Conservation (phyloP, 257 asterid genomes). For the Solanum medicagineum region DNA sequence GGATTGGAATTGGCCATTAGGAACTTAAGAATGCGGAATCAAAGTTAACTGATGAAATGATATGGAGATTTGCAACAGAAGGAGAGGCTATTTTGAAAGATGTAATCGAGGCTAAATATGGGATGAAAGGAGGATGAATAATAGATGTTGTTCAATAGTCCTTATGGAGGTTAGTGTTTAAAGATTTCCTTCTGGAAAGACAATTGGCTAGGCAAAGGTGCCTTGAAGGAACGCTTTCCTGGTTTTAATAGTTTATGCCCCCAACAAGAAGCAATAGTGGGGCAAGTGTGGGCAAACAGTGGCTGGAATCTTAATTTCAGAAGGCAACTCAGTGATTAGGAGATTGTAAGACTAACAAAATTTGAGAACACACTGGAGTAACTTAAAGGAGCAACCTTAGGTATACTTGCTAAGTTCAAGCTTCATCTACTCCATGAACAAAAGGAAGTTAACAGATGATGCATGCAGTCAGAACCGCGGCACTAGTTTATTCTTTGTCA, state of each 20-base stretch:
- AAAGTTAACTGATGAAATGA: neutral
- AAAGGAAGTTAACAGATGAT: neutral
- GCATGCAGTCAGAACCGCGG: neutral
- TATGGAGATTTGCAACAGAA: neutral
- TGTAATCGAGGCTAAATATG: neutral
- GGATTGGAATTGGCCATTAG: neutral
- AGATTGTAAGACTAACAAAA: neutral
- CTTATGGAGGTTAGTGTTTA: neutral
- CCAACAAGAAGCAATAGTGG: neutral
- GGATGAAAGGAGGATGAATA: neutral
- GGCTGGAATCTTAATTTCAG: neutral
- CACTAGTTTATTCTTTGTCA: neutral
- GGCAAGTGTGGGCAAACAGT: neutral
- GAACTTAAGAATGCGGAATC: neutral
- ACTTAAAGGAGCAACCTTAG: neutral
- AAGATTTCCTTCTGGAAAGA: neutral
- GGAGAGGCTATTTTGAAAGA: neutral
- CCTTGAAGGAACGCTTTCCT: neutral
- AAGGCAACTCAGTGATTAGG: neutral
- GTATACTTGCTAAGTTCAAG: neutral
- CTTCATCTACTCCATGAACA: neutral
- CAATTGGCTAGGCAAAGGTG: neutral
- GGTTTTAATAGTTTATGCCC: neutral
- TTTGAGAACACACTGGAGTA: neutral
- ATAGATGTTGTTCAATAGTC: neutral